A percentile compares a stretch with the other conserved stretches of the same genome.
These are phyloP conservation scores for Fusarium liriodendri DNA, from an alignment of 2,329 filamentous ascomycete species.

Conservation along the genomic window DNA sequence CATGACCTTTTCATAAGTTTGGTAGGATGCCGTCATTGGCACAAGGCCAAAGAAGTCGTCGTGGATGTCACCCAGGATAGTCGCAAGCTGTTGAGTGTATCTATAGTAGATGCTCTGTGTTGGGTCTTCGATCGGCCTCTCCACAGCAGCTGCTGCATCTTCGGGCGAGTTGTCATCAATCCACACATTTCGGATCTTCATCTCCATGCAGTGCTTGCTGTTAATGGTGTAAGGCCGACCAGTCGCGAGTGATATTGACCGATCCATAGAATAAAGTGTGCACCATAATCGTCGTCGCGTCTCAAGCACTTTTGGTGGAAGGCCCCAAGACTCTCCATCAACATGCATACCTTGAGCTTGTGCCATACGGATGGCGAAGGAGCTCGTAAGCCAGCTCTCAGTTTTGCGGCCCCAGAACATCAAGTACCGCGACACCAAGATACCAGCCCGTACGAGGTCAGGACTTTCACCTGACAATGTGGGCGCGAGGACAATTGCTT, in stretches of 20 bases:
- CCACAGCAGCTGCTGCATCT: background rate
- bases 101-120: background rate
- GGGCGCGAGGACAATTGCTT: background rate
- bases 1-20: background rate
- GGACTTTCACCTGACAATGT: background rate
- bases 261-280: background rate
- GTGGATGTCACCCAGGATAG: background rate
- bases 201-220: background rate
- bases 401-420: background rate
- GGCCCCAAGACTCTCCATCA: background rate
- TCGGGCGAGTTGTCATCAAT: background rate
- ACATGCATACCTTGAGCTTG: background rate
- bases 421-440: background rate
- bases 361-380: background rate
- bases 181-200: background rate
- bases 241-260: background rate
- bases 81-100: background rate
- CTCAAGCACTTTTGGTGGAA: background rate
- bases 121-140: background rate
- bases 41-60: background rate
- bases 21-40: background rate
- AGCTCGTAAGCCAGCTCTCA: background rate
- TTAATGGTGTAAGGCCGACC: background rate
- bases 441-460: background rate
- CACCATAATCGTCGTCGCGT: background rate